Base-by-base conservation (phyloP, 768 basidiomycete species). In the Pisolithus orientalis region DNA sequence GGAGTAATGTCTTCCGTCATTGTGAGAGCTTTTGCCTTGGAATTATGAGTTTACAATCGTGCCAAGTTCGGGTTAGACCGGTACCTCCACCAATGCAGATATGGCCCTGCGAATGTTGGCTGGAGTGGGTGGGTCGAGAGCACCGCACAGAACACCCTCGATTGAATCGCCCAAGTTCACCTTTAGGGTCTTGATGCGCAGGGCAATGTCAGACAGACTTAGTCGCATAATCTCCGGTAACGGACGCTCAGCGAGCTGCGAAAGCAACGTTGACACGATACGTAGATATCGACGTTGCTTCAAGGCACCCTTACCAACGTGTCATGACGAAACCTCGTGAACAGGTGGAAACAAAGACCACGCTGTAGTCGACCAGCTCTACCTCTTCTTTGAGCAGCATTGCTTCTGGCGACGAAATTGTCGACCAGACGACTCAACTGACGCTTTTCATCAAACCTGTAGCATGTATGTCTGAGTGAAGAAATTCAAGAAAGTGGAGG, bases 171-270 rank as follows among this genome's bases (percentile, higher is more conserved):
- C 94, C 31, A 94, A 67, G 54, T 87, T 89, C 43, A 96, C 77
- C 62, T 90, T 91, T 80, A 98, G 86, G 53, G 95, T 95, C 72
- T 94, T 94, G 68, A 90, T 94, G 49, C 90, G 83, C 48, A 95
- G 74, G 0, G 90, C 89, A 29, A 99, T 79, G 64, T 97, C 92
- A 32, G 94, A 92, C 25, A 98, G 72, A 59, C 94, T 94, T 5
- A 98, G 74, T 21, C 95, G 83, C 74, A 89, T 83, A 81, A 99
- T 99, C 70, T 99, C 95, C 1, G 95, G 95, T 32, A 92, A 79
- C 6, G 94, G 94, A 63, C 90, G 84, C 14, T 92, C 90, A 2
- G 85, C 83, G 75, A 98, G 79, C 92, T 95, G 56, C 10, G 27
- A 45, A 27, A 17, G 27, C 37, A 14, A 25, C 14, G 45, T 27